Percentiles rank a stretch among this genome's conserved stretches.
phyloP scores from a whole-genome alignment of 202 grass and related monocot species.

The Zoysia matrella region DNA sequence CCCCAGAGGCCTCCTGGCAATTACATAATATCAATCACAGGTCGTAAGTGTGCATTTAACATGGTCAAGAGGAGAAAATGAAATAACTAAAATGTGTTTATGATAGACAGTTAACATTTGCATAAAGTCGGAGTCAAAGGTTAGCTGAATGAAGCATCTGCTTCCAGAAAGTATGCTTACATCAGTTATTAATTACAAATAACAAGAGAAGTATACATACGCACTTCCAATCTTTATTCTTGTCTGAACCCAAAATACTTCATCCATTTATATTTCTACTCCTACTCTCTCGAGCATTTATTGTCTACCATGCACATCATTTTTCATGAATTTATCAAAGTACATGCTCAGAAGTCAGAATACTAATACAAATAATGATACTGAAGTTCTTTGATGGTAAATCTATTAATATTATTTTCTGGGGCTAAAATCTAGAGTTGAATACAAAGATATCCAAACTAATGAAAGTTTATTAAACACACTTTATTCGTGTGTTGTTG shows the following conservation, averaged over 20 bases:
- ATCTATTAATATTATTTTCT: not conserved
- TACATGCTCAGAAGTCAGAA: not conserved
- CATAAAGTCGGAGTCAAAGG: not conserved
- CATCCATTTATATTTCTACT: not conserved
- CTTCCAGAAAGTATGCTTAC: not conserved
- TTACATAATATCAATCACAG: slow-evolving; percentile 37
- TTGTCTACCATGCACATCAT: not conserved
- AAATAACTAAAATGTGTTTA: too few species aligned
- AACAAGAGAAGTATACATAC: slow-evolving; percentile 12
- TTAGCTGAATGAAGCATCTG: not conserved
- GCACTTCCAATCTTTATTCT: slow-evolving; percentile 16
- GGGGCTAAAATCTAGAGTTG: too few species aligned
- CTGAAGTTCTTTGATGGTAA: not conserved
- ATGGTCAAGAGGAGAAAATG: slow-evolving; percentile 30
- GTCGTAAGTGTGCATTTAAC: slow-evolving; percentile 18
- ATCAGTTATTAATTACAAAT: not conserved
- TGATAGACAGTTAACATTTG: not conserved
- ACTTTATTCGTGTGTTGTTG: slow-evolving; percentile 17
- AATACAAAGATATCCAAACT: not conserved
- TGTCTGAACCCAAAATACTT: slow-evolving; percentile 36
- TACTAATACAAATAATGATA: not conserved
- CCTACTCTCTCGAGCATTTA: not conserved
- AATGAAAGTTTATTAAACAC: not conserved
- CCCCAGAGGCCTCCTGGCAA: slow-evolving; percentile 70
- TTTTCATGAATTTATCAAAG: not conserved